Conservation (phyloP, 306 rosid species). For the Malus asiatica region DNA sequence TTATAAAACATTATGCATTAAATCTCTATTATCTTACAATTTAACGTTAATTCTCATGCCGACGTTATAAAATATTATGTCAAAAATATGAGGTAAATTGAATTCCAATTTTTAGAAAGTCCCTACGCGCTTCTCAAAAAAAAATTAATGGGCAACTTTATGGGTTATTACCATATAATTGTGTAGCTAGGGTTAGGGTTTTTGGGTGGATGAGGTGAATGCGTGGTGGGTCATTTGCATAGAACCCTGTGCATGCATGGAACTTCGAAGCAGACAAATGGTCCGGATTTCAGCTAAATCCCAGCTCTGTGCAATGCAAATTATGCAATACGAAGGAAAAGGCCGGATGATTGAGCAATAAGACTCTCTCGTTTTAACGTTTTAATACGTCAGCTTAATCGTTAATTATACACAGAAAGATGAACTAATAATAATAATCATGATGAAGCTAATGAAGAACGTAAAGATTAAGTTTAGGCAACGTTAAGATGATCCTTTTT, state of each 20-base stretch:
- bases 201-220: conserved; percentile 15
- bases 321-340: no score
- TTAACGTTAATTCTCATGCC: no score
- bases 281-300: conserved; percentile 32
- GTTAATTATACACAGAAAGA: not conserved
- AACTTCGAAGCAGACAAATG: conserved; percentile 31
- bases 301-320: no score
- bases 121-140: conserved; percentile 25
- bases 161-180: conserved; percentile 58
- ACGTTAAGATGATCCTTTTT: not conserved
- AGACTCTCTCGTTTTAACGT: conserved; percentile 12
- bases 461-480: not conserved
- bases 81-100: no score
- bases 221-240: conserved; percentile 58
- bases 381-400: not conserved
- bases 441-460: not conserved
- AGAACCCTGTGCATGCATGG: conserved; percentile 41
- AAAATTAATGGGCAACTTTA: conserved; percentile 47
- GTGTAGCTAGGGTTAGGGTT: not conserved
- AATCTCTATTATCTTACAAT: no score
- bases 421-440: not conserved
- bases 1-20: no score
- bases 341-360: conserved; percentile 34
- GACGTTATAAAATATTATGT: no score
- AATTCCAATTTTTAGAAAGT: not conserved